Percentiles rank a stretch among this genome's conserved stretches.
Evolutionary conservation across 1,284 basidiomycete species (phyloP).

Genomic region (Wallemia ichthyophaga): DNA sequence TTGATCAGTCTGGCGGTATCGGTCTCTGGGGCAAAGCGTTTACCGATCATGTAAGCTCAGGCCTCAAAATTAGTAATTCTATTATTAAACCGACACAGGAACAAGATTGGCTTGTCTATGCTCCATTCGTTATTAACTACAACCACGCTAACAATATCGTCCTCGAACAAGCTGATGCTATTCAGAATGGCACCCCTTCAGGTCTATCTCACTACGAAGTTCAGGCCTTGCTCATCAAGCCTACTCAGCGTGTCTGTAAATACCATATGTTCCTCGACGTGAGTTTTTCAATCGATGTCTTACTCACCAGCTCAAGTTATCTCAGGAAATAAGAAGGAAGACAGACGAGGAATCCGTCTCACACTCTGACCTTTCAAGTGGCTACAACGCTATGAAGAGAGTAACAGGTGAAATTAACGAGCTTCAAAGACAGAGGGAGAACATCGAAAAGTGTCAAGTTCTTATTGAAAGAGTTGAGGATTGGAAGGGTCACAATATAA

Average conservation of each 20-base stretch:
- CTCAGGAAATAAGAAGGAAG: slow-evolving; percentile 1
- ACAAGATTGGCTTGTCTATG: slow-evolving; percentile 74
- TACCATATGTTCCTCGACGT: slow-evolving; percentile 36
- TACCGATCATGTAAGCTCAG: slow-evolving; percentile 29
- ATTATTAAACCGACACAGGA: no score
- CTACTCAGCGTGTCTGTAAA: slow-evolving; percentile 46
- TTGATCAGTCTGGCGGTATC: slow-evolving; percentile 17
- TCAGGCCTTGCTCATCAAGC: slow-evolving; percentile 49
- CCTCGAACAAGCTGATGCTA: slow-evolving; percentile 25
- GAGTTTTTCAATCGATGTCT: slow-evolving; percentile 8
- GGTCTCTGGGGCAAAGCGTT: slow-evolving; percentile 62
- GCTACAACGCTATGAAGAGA: slow-evolving; percentile 58
- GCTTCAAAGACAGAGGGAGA: slow-evolving; percentile 60
- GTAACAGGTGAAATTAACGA: slow-evolving; percentile 93
- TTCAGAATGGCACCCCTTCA: neutral
- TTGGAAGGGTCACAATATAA: slow-evolving; percentile 94
- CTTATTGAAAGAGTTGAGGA: slow-evolving; percentile 77
- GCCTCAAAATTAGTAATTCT: no score
- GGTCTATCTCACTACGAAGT: slow-evolving; percentile 28
- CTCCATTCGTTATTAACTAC: slow-evolving; percentile 93
- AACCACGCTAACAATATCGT: slow-evolving; percentile 58
- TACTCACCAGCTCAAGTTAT: slow-evolving; percentile 8
- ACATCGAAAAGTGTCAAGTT: slow-evolving; percentile 57
- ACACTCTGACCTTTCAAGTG: slow-evolving; percentile 51
- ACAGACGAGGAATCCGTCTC: slow-evolving; percentile 31